Evolutionary conservation across 2,329 filamentous ascomycete genomes (phyloP), one percentile per base, ranked within the genome.

Genomic region (Aspergillus ochraceus): DNA sequence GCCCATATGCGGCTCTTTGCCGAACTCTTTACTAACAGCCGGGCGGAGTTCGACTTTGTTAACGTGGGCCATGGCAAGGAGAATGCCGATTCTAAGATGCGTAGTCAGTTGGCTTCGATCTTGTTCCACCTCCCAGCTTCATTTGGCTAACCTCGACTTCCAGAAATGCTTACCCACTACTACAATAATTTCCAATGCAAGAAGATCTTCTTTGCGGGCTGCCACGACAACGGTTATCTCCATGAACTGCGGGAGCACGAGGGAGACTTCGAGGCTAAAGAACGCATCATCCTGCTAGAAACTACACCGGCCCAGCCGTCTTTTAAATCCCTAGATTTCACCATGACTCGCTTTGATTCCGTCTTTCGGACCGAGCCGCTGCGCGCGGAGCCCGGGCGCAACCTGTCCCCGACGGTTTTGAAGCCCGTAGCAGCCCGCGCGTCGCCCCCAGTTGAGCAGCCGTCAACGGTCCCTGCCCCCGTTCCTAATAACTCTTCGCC

Each of bases 191-290:
- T 55, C 19, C 62, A 64, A 20, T 64, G 62, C 50, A 55, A 57
- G 42, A 60, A 59, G 39, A 64, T 64, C 29, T 64, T 64, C 53
- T 64, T 62, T 42, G 58, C 50, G 20, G 62, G 58, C n/a, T 64
- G 62, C 24, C 62, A 64, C 24, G 60, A 64, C 52, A 59, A 52
- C n/a, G 55, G 55, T 14, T 57, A 57, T 52, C 17, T 53, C 54
- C 49, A 64, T 49, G 60, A 62, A 10, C 60, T 62, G 4, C 58
- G 60, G 10, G 24, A 51, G 42, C 55, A 58, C 26, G 49, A 42
- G 39, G 55, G 49, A 2, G 49, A 60, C 20, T 19, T 30, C 3
- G 51, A 58, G 17, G 52, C 42, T 36, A 47, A 52, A 29, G 30
- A 60, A 6, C 54, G 60, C 4, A 60, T 64, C 22, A 50, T 62